Conservation (phyloP, 768 basidiomycete genomes). For the Lentinus brumalis region DNA sequence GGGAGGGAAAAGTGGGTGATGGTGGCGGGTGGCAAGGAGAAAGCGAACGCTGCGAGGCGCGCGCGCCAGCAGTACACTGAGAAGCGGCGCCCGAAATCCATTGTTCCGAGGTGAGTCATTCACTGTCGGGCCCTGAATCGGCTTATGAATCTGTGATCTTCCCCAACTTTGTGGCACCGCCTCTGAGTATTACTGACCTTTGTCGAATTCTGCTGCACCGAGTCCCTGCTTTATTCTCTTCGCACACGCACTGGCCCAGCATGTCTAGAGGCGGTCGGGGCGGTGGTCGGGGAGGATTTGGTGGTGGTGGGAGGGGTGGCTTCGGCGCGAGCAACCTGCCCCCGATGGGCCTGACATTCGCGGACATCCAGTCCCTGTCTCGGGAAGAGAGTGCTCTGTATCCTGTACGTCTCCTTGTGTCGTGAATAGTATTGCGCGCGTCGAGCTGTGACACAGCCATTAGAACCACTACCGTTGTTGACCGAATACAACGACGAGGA, state of each 20-base stretch:
- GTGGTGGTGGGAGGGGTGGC: constrained; percentile 53
- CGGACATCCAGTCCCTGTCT: constrained; percentile 76
- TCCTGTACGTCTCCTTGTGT: constrained; percentile 56
- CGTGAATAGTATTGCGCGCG: constrained; percentile 4
- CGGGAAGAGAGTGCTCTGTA: constrained; percentile 78
- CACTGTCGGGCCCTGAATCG: constrained; percentile 12
- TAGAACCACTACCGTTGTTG: constrained; percentile 66
- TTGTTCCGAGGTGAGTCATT: constrained; percentile 24
- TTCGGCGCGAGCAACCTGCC: constrained; percentile 44
- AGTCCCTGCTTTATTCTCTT: neutral
- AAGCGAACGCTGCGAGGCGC: constrained; percentile 30
- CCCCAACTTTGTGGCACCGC: constrained; percentile 16
- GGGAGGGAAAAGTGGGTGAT: constrained; percentile 25
- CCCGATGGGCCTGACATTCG: constrained; percentile 81
- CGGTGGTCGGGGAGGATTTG: constrained; percentile 64
- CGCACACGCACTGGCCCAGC: neutral
- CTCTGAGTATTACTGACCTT: neutral
- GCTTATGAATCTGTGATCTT: constrained; percentile 20
- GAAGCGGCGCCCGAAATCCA: constrained; percentile 44
- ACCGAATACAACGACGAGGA: constrained; percentile 69
- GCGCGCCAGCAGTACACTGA: constrained; percentile 18
- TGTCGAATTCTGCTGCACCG: neutral
- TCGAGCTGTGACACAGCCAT: constrained; percentile 52
- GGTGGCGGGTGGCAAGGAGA: constrained; percentile 37
- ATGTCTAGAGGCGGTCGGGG: constrained; percentile 59